Conservation (phyloP, 441 rosid species). For the Populus hybrid region DNA sequence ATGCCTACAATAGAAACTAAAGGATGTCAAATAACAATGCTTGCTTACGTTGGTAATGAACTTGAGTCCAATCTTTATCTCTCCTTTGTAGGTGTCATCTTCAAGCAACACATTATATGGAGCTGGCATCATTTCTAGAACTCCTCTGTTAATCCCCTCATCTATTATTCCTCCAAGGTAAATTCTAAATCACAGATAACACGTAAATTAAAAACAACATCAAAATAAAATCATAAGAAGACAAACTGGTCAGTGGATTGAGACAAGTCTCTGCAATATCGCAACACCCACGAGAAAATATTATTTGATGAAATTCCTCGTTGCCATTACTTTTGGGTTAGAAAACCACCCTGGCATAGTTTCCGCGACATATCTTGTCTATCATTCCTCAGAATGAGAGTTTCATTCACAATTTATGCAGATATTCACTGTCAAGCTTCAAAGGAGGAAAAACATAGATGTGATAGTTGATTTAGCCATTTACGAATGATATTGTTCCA, state of each 20-base stretch:
- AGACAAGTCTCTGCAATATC: not conserved
- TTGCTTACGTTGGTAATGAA: conserved; percentile 43
- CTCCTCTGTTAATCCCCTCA: conserved; percentile 57
- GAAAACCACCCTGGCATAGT: not conserved
- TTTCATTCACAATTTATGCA: not conserved
- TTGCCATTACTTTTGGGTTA: not conserved
- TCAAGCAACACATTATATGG: conserved; percentile 70
- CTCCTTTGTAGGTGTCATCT: conserved; percentile 67
- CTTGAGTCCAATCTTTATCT: conserved; percentile 56
- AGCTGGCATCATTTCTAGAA: conserved; percentile 50
- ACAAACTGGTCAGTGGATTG: not conserved
- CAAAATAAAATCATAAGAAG: not conserved
- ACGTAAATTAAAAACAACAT: not conserved
- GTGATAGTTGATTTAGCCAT: not conserved
- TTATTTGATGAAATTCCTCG: not conserved
- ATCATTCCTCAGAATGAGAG: not conserved
- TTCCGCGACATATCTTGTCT: not conserved
- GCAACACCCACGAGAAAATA: not conserved
- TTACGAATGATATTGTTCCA: not conserved
- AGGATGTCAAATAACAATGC: not conserved
- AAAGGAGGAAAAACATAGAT: not conserved
- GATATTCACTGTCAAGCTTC: not conserved
- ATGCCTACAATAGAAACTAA: not conserved
- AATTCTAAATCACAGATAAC: conserved; percentile 35
- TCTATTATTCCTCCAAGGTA: conserved; percentile 60